Conservation (phyloP, 1,284 basidiomycete genomes). For the Trichosporon sp. region DNA sequence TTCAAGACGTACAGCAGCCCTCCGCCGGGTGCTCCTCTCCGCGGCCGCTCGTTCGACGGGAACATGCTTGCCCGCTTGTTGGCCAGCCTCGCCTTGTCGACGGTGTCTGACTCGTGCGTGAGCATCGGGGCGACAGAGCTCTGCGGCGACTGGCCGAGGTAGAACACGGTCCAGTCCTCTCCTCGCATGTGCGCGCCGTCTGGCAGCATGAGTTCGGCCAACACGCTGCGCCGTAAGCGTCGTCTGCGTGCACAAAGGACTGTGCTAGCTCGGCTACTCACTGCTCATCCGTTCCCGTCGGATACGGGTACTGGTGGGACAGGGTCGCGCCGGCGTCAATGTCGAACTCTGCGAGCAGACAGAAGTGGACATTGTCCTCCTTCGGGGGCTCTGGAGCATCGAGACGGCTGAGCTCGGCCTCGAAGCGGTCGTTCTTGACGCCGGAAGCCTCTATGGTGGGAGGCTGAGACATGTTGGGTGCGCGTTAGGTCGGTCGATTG, state of each 20-base stretch:
- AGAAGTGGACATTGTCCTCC: conserved; percentile 76
- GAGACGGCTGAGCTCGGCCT: conserved; percentile 19
- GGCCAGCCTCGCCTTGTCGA: conserved; percentile 18
- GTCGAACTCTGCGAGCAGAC: conserved; percentile 91
- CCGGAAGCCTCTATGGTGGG: neutral
- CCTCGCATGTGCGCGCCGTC: conserved; percentile 91
- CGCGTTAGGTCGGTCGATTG: neutral
- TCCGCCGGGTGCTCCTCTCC: conserved; percentile 37
- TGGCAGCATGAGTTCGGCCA: conserved; percentile 97
- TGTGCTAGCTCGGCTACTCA: conserved; percentile 49
- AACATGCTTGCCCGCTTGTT: conserved; percentile 24
- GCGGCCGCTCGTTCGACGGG: conserved; percentile 26
- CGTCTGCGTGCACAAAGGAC: neutral
- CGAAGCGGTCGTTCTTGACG: conserved; percentile 20
- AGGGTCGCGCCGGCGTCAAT: conserved; percentile 86
- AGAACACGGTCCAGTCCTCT: conserved; percentile 98
- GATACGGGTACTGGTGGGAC: conserved; percentile 89
- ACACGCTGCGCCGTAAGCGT: conserved; percentile 56
- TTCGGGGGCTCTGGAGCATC: conserved; percentile 9
- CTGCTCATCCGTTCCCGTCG: conserved; percentile 87
- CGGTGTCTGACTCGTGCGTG: conserved; percentile 43
- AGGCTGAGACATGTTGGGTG: neutral
- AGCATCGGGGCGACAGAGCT: conserved; percentile 80
- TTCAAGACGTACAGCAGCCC: conserved; percentile 88
- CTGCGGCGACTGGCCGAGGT: conserved; percentile 84